These are phyloP conservation scores for Geranium brycei DNA, from an alignment of 345 rosid species.

Conservation along the genomic window DNA sequence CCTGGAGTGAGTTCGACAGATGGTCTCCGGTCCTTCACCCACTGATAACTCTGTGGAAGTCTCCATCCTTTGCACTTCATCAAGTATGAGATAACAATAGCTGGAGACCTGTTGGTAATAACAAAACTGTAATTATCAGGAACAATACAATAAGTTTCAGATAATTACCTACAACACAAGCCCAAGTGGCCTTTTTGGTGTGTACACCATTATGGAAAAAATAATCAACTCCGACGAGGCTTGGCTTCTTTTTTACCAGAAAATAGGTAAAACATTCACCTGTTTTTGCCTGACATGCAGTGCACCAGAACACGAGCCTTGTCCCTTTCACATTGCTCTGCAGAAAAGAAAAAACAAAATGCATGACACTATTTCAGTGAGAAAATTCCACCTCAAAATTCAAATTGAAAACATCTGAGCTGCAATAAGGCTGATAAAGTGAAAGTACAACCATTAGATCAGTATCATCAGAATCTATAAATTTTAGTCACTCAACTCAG, in stretches of 20 bases:
- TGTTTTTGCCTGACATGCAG: constrained; percentile 95
- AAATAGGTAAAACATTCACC: constrained; percentile 22
- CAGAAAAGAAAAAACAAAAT: constrained; percentile 11
- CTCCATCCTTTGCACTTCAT: constrained; percentile 93
- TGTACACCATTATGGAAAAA: too few relatives aligned
- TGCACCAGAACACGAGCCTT: constrained; percentile 97
- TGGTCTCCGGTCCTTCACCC: constrained; percentile 90
- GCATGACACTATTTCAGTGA: neutral
- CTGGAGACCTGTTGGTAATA: constrained; percentile 62
- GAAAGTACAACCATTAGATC: too few relatives aligned
- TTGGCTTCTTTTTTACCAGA: neutral
- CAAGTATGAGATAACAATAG: constrained; percentile 74
- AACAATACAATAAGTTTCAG: neutral
- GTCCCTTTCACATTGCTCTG: constrained; percentile 90
- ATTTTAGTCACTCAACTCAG: too few relatives aligned
- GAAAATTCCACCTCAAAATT: neutral
- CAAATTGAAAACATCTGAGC: too few relatives aligned
- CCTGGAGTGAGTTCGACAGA: constrained; percentile 52
- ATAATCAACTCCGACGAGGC: too few relatives aligned
- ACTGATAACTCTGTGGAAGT: constrained; percentile 62
- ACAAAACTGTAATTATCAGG: neutral
- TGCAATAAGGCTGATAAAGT: too few relatives aligned
- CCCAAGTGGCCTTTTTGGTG: too few relatives aligned
- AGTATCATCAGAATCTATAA: too few relatives aligned
- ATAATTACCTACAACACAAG: too few relatives aligned